phyloP scores from a whole-genome alignment of 306 rosid genomes.

The Alnus rubra region DNA sequence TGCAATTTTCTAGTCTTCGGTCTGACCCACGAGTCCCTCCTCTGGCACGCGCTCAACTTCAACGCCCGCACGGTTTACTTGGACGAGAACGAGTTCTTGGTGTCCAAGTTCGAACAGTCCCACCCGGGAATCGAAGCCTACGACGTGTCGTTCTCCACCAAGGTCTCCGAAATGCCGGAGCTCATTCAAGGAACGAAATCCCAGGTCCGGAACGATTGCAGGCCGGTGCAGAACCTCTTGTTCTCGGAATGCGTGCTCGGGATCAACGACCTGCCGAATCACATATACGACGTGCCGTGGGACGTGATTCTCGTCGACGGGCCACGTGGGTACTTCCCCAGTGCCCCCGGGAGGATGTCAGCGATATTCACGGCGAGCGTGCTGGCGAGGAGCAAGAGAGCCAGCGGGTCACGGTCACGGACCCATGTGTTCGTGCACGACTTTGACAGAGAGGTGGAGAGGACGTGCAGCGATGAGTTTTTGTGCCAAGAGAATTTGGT shows the following conservation, averaged over 20 bases:
- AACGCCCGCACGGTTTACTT: constrained; percentile 72
- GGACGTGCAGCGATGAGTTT: constrained; percentile 69
- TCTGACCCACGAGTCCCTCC: constrained; percentile 83
- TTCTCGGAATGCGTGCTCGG: constrained; percentile 89
- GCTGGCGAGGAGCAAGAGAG: constrained; percentile 62
- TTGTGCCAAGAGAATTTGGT: constrained; percentile 77
- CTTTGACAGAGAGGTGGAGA: constrained; percentile 71
- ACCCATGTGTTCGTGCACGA: constrained; percentile 92
- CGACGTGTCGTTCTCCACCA: constrained; percentile 70
- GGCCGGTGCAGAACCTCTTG: constrained; percentile 81
- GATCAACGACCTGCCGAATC: constrained; percentile 86
- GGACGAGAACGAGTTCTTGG: constrained; percentile 69
- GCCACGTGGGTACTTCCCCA: constrained; percentile 67
- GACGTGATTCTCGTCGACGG: constrained; percentile 85
- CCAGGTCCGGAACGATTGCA: constrained; percentile 46
- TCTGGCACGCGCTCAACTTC: constrained; percentile 78
- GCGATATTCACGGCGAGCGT: constrained; percentile 80
- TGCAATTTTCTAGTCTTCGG: constrained; percentile 85
- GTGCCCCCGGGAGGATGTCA: constrained; percentile 87
- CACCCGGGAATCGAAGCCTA: constrained; percentile 83
- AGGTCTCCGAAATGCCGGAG: constrained; percentile 41
- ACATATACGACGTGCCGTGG: constrained; percentile 73
- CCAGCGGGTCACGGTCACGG: neutral
- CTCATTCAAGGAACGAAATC: constrained; percentile 50
- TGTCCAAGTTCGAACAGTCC: constrained; percentile 68